Evolutionary conservation across 306 rosid genomes (phyloP).

Genomic region (Sphenostylis stenocarpa): DNA sequence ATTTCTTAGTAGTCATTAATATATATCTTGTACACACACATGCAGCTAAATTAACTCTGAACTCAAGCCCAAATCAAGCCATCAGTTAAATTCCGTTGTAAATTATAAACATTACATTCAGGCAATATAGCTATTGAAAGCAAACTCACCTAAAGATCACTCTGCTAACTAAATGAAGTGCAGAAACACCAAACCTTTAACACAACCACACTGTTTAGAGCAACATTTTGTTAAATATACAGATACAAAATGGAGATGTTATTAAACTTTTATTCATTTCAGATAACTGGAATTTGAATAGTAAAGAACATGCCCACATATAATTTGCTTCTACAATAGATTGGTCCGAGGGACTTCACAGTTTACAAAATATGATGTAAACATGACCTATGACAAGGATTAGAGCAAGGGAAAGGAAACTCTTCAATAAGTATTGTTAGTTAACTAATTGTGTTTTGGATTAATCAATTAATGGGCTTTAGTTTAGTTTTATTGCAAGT

Average conservation of each 20-base stretch:
- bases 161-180: constrained; percentile 7
- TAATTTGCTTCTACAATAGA: neutral
- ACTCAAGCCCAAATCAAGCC: constrained; percentile 14
- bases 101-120: constrained; percentile 7
- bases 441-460: no score
- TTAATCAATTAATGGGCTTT: no score
- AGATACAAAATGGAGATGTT: neutral
- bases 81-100: neutral
- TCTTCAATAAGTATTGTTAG: no score
- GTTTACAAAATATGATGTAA: neutral
- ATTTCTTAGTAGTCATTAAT: no score
- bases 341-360: neutral
- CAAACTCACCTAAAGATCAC: neutral
- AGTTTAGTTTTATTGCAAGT: no score
- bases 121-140: neutral
- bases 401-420: no score
- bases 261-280: neutral
- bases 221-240: neutral
- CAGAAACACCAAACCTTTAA: constrained; percentile 7
- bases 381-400: no score
- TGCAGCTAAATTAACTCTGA: constrained; percentile 2
- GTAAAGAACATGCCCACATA: neutral
- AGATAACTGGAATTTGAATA: neutral
- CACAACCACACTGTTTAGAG: constrained; percentile 1
- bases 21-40: neutral